Evolutionary conservation across 116 monocot species (phyloP).

Genomic region (Dioscorea cayenensis): DNA sequence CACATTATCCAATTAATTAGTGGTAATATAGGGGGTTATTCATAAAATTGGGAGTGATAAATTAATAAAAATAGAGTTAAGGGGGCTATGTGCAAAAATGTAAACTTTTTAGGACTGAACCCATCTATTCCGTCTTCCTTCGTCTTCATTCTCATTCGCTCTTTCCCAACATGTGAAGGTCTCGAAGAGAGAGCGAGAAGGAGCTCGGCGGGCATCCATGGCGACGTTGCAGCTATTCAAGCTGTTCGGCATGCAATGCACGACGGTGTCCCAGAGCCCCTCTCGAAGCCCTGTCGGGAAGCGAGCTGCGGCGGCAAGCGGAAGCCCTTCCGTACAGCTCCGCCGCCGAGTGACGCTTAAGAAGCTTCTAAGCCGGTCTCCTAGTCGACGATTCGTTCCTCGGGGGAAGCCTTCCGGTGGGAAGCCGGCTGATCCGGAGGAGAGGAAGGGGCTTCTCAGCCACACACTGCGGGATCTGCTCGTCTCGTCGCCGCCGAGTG

Average conservation of each 20-base stretch:
- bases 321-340: not conserved
- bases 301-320: not conserved
- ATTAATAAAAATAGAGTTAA: not conserved
- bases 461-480: conserved; percentile 20
- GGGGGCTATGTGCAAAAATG: not conserved
- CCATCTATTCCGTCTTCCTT: not conserved
- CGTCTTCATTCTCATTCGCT: not conserved
- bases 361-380: not conserved
- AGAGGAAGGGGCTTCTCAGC: conserved; percentile 6
- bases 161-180: not conserved
- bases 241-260: not conserved
- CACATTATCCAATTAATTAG: too few relatives aligned
- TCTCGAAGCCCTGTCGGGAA: not conserved
- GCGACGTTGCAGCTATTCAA: conserved; percentile 3
- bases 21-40: too few relatives aligned
- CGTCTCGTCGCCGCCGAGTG: conserved; percentile 14
- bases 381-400: not conserved
- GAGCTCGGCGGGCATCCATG: not conserved
- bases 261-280: not conserved
- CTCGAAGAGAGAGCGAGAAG: not conserved
- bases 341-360: conserved; percentile 2
- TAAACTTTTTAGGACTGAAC: not conserved
- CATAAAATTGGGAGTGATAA: too few relatives aligned
- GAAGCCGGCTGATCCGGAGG: not conserved
- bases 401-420: too few relatives aligned